phyloP scores from a whole-genome alignment of 2,329 filamentous ascomycete species.

The Trichoderma asperellum region DNA sequence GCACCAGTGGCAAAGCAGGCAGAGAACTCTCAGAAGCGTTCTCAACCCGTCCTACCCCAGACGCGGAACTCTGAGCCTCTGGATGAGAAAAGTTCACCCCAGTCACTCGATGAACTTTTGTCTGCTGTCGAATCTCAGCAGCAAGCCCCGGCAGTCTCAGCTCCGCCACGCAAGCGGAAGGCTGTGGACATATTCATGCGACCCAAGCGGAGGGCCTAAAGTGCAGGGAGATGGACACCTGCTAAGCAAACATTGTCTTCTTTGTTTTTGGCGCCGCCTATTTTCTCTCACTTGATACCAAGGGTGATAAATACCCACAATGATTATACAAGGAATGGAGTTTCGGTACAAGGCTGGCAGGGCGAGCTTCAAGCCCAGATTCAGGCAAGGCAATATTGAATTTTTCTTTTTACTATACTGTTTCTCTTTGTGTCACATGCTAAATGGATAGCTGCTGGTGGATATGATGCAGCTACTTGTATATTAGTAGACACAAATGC shows the following conservation, averaged over 20 bases:
- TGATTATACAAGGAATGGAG: conserved; percentile 23
- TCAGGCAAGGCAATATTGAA: not conserved
- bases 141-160: not conserved
- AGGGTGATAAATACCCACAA: not conserved
- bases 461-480: not conserved
- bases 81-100: not conserved
- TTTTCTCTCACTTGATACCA: conserved; percentile 22
- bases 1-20: not conserved
- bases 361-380: not conserved
- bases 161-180: conserved; percentile 48
- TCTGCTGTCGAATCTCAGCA: not conserved
- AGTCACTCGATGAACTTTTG: not conserved
- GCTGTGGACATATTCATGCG: conserved; percentile 56
- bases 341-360: conserved; percentile 8
- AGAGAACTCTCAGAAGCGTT: not conserved
- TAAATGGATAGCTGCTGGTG: not conserved
- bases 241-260: not conserved
- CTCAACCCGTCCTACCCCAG: not conserved
- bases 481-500: conserved; percentile 6
- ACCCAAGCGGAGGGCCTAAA: conserved; percentile 45
- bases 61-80: not conserved
- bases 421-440: not conserved
- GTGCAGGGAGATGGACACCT: not conserved
- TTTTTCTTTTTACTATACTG: not conserved
- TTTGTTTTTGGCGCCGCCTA: conserved; percentile 16